A percentile compares a stretch with the other conserved stretches of the same genome.
These are phyloP conservation scores for Coleophoma crateriformis DNA, from an alignment of 2,329 filamentous ascomycete species.

Conservation along the genomic window DNA sequence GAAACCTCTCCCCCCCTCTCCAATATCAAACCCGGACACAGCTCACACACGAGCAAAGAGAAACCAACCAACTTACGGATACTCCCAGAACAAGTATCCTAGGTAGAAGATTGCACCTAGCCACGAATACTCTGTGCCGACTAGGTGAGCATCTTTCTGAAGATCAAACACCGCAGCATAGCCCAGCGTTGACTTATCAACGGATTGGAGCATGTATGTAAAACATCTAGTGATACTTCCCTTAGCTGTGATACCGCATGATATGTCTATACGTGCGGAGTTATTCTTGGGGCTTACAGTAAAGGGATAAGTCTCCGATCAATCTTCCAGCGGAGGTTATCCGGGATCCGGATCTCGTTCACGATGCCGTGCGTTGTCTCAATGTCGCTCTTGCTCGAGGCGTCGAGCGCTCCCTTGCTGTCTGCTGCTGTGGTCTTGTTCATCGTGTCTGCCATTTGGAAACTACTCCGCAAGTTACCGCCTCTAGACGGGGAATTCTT, in stretches of 20 bases:
- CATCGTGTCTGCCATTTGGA: no score
- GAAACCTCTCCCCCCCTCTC: no score
- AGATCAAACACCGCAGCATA: slow-evolving; percentile 53
- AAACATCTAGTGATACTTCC: neutral
- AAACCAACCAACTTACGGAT: slow-evolving; percentile 9
- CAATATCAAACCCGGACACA: no score
- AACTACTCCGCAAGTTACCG: no score
- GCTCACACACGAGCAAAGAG: no score
- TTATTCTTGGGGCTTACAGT: neutral
- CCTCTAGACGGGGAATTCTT: no score
- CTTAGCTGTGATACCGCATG: neutral
- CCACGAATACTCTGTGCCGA: slow-evolving; percentile 45
- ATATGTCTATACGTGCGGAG: no score
- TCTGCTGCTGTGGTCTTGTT: no score
- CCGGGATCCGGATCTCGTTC: neutral
- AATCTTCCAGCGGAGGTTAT: slow-evolving; percentile 5
- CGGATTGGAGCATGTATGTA: neutral
- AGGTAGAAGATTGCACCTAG: slow-evolving; percentile 7
- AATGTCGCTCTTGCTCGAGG: neutral
- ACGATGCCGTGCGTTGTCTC: neutral
- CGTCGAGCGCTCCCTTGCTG: neutral
- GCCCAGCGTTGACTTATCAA: slow-evolving; percentile 37
- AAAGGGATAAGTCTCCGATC: slow-evolving; percentile 8
- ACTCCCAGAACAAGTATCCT: slow-evolving; percentile 26
- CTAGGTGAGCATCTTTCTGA: slow-evolving; percentile 42